Evolutionary conservation across 2,329 filamentous ascomycete genomes (phyloP), one percentile per base, ranked within the genome.

Genomic region (Ascosphaera apis): DNA sequence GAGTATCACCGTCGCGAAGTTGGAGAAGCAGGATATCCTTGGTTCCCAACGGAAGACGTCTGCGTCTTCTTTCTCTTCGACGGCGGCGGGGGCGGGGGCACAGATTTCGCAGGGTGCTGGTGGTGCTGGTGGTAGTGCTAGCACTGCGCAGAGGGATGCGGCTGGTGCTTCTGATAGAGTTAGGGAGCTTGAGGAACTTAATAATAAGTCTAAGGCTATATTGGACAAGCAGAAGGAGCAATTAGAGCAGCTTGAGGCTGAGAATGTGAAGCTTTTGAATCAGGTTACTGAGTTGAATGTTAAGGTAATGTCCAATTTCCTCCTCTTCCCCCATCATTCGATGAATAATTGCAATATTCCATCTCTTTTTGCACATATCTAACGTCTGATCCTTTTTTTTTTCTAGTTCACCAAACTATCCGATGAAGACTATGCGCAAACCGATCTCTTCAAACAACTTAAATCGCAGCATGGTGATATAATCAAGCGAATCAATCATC

Each of bases 361-460:
- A n/a, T n/a, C n/a, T n/a, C n/a, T n/a, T n/a, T n/a, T n/a, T n/a
- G n/a, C n/a, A n/a, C n/a, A n/a, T n/a, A n/a, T n/a, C n/a, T n/a
- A n/a, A n/a, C n/a, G n/a, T n/a, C n/a, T n/a, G n/a, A n/a, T 11
- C 7, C 15, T 2, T 16, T 17, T 11, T 15, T 18, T 31, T 37
- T 27, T 61, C n/a, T 66, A 74, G 51, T 63, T 79, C 34, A 73
- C 80, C 11, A 74, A 69, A 37, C 61, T 84, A 32, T 77, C 79
- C 0, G 88, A 98, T 47, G 88, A 98, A 42, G 88, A 98, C 47
- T 95, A 91, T 50, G 75, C 83, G 30, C 74, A 82, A 39, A 92
- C 83, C 3, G 83, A 93, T 47, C 66, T 92, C 2, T 98, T 92
- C 66, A 95, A 92, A 56, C 72, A 79, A 42, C 68, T 93, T 49